Conservation (phyloP, 352 stramenopile species). For the Phytophthora aleatoria region DNA sequence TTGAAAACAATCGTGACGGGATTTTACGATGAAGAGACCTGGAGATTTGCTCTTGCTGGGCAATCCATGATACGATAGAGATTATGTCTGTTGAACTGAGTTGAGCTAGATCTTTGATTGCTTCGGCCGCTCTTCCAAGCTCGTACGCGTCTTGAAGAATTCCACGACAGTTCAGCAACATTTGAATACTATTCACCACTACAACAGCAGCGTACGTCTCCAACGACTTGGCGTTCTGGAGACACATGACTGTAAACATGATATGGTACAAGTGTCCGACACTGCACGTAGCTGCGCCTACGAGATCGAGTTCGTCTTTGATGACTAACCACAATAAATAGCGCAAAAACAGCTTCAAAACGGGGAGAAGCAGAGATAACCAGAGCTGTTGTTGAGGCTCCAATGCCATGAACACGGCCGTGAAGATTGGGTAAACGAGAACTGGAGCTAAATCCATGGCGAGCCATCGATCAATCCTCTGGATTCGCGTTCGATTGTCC, state of each 20-base stretch:
- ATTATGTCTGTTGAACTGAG: background rate
- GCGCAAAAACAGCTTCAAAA: conserved; percentile 35
- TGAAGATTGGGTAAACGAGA: conserved; percentile 40
- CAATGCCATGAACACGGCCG: conserved; percentile 35
- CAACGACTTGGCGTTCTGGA: conserved; percentile 45
- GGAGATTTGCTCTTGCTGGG: too few species aligned
- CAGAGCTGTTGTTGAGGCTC: conserved; percentile 27
- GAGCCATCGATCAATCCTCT: conserved; percentile 16
- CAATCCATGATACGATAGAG: too few species aligned
- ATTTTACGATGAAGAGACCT: too few species aligned
- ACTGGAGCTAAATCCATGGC: conserved; percentile 23
- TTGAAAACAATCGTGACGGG: too few species aligned
- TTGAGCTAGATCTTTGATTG: background rate
- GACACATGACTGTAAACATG: conserved; percentile 41
- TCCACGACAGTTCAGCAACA: conserved; percentile 26
- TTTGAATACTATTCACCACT: conserved; percentile 27
- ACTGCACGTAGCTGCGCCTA: conserved; percentile 20
- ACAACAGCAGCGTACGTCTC: conserved; percentile 31
- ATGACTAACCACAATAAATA: conserved; percentile 25
- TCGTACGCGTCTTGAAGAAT: conserved; percentile 9
- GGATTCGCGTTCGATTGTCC: conserved; percentile 4
- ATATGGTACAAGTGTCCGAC: conserved; percentile 44
- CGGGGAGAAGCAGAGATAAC: conserved; percentile 38
- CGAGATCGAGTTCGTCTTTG: conserved; percentile 30
- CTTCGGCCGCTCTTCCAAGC: background rate